Conservation (phyloP, 140 eudicot species). For the Flaveria floridana region DNA sequence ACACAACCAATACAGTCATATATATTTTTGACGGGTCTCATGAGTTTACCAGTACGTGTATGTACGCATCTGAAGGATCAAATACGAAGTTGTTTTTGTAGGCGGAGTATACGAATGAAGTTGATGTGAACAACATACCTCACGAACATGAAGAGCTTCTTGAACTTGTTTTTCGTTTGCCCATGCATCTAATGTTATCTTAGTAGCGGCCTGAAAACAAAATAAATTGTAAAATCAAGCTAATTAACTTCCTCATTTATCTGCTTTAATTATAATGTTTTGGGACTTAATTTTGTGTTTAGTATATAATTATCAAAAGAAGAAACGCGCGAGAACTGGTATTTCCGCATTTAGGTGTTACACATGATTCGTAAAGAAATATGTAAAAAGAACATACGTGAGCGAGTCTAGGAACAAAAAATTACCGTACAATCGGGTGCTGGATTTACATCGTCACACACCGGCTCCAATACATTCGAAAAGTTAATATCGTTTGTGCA, state of each 20-base stretch:
- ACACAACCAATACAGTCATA: background rate
- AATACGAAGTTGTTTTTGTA: too few species aligned
- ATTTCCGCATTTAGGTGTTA: too few species aligned
- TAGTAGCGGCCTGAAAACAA: slow-evolving; percentile 22
- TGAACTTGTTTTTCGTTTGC: slow-evolving; percentile 33
- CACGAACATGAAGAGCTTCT: slow-evolving; percentile 30
- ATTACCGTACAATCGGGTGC: slow-evolving; percentile 28
- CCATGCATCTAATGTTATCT: slow-evolving; percentile 18
- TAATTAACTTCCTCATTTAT: background rate
- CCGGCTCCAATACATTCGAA: slow-evolving; percentile 22
- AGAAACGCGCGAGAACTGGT: too few species aligned
- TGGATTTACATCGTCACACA: slow-evolving; percentile 25
- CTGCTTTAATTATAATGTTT: too few species aligned
- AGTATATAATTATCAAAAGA: too few species aligned
- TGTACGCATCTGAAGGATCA: too few species aligned
- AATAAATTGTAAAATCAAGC: background rate
- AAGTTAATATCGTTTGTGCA: slow-evolving; percentile 33
- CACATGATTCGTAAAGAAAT: too few species aligned
- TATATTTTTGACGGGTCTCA: too few species aligned
- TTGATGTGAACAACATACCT: slow-evolving; percentile 7
- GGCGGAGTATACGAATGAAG: background rate
- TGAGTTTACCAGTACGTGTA: too few species aligned
- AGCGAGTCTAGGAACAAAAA: background rate
- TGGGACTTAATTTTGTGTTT: too few species aligned
- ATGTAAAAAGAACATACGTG: background rate